These are phyloP conservation scores for Flaveria linearis DNA, from an alignment of 129 eudicot genomes.

Conservation along the genomic window DNA sequence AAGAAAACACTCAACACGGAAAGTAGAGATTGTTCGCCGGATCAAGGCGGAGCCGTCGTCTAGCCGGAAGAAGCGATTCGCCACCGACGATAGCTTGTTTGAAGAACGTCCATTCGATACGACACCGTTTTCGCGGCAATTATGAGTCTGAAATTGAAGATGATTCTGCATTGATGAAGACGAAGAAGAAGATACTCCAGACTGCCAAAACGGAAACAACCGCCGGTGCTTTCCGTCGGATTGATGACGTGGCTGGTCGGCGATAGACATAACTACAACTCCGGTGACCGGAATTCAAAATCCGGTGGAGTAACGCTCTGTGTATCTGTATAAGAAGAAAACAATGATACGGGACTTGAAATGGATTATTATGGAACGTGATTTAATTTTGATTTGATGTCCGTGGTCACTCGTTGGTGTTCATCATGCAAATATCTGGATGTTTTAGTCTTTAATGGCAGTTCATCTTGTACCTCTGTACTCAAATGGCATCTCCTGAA, in stretches of 20 bases:
- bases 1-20: conserved; percentile 61
- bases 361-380: background rate
- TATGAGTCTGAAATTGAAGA: conserved; percentile 40
- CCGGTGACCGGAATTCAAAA: conserved; percentile 24
- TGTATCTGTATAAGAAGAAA: background rate
- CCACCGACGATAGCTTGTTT: conserved; percentile 51
- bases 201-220: conserved; percentile 66
- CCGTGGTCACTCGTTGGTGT: conserved; percentile 32
- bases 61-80: conserved; percentile 64
- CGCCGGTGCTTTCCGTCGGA: conserved; percentile 52
- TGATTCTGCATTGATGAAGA: conserved; percentile 59
- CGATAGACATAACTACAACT: conserved; percentile 46
- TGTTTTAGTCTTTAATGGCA: conserved; percentile 26
- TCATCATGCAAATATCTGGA: conserved; percentile 33
- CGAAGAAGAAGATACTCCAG: conserved; percentile 53
- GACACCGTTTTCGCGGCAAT: conserved; percentile 35
- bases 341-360: conserved; percentile 23
- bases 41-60: conserved; percentile 80
- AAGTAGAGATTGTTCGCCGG: conserved; percentile 77
- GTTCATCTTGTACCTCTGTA: conserved; percentile 38
- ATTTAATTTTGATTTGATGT: conserved; percentile 25
- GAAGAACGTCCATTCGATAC: conserved; percentile 31
- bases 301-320: conserved; percentile 11
- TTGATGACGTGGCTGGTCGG: conserved; percentile 38
- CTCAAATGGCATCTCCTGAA: conserved; percentile 19